Evolutionary conservation across 495 filamentous ascomycete genomes (phyloP).

Genomic region (Lepidopterella palustris): DNA sequence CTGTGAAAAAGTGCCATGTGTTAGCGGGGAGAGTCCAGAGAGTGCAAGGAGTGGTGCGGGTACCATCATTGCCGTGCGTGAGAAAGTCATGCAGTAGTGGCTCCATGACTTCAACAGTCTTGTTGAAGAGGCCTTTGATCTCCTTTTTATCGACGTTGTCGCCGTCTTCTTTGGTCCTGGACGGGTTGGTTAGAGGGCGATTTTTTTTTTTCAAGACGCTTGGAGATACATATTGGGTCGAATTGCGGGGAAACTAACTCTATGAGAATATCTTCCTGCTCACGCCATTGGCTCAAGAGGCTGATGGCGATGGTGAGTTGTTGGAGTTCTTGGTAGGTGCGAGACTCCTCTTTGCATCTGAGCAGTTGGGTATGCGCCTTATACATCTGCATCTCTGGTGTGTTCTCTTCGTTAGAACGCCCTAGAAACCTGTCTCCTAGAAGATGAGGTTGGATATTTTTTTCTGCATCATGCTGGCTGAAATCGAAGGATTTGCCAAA

Average conservation of each 20-base stretch:
- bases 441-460: no score
- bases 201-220: not conserved
- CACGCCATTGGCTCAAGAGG: constrained; percentile 54
- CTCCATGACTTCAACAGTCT: constrained; percentile 7
- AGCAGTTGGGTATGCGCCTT: constrained; percentile 5
- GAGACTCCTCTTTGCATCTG: constrained; percentile 39
- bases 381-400: not conserved
- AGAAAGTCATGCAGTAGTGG: constrained; percentile 11
- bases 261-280: constrained; percentile 38
- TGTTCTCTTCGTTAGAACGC: not conserved
- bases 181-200: not conserved
- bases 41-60: not conserved
- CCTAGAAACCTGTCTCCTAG: no score
- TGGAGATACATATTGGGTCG: not conserved
- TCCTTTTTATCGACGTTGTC: constrained; percentile 7
- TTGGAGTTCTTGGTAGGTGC: constrained; percentile 68
- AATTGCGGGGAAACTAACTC: constrained; percentile 13
- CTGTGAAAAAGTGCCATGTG: not conserved
- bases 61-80: not conserved
- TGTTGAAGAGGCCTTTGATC: constrained; percentile 18
- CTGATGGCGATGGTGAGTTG: constrained; percentile 59
- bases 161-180: not conserved
- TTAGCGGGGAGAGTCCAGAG: not conserved
- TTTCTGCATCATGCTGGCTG: constrained; percentile 24
- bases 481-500: constrained; percentile 33